Evolutionary conservation across 2,329 filamentous ascomycete species (phyloP).

Genomic region (Trichoderma polysporum): DNA sequence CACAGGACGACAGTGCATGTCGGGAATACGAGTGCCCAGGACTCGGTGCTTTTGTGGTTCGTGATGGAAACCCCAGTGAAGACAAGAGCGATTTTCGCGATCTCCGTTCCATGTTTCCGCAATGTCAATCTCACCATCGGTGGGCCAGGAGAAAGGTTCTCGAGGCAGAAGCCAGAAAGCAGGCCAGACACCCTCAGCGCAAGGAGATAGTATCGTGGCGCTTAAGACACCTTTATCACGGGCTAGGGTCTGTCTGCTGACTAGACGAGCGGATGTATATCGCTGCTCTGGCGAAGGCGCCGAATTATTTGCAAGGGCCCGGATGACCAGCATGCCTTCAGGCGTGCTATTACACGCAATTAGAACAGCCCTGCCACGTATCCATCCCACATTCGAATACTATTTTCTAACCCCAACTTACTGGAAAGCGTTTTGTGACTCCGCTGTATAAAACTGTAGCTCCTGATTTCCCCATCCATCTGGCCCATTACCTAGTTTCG

Average conservation of each 20-base stretch:
- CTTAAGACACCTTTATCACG: conserved; percentile 53
- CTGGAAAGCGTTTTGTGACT: conserved; percentile 53
- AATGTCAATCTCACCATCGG: conserved; percentile 60
- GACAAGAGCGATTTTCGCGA: conserved; percentile 53
- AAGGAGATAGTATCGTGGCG: conserved; percentile 52
- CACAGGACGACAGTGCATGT: conserved; percentile 48
- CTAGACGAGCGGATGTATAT: conserved; percentile 57
- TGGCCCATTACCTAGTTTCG: conserved; percentile 54
- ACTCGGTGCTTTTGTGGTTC: conserved; percentile 59
- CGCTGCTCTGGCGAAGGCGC: conserved; percentile 40
- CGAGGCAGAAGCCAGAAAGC: conserved; percentile 61
- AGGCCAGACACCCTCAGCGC: conserved; percentile 58
- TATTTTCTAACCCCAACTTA: conserved; percentile 18
- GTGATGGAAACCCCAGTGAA: conserved; percentile 59
- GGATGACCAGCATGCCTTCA: conserved; percentile 51
- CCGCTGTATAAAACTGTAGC: conserved; percentile 55
- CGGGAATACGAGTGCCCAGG: conserved; percentile 48
- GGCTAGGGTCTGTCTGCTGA: conserved; percentile 50
- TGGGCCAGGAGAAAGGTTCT: conserved; percentile 59
- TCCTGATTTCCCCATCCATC: conserved; percentile 64
- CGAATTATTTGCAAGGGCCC: conserved; percentile 45
- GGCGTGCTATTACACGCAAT: conserved; percentile 36
- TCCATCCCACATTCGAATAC: neutral
- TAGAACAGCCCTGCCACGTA: neutral
- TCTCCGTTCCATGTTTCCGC: conserved; percentile 63